Evolutionary conservation across 371 early-diverging fungal species (phyloP).

Genomic region (Smittium culicis): DNA sequence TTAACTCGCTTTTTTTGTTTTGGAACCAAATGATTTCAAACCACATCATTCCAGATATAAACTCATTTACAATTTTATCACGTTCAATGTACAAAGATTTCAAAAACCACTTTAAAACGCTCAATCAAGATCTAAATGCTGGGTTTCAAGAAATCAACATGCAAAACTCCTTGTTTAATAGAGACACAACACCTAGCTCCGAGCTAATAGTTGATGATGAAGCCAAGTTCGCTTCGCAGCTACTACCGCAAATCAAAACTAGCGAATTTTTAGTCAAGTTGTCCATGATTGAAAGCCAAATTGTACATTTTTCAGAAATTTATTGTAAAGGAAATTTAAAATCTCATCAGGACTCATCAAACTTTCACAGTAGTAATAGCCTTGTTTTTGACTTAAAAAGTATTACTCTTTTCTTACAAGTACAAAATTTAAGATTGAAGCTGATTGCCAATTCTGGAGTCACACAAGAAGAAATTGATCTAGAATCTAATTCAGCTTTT

Average conservation of each 20-base stretch:
- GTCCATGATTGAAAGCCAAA: neutral
- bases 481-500: neutral
- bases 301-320: neutral
- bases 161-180: too few relatives aligned
- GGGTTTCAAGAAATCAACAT: neutral
- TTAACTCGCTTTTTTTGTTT: neutral
- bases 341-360: neutral
- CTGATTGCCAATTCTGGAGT: neutral
- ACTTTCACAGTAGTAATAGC: neutral
- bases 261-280: neutral
- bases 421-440: neutral
- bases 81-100: constrained; percentile 3
- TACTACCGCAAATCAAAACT: too few relatives aligned
- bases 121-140: neutral
- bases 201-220: too few relatives aligned
- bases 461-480: neutral
- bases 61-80: constrained; percentile 7
- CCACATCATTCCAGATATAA: constrained; percentile 1
- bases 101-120: neutral
- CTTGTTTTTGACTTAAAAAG: neutral
- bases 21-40: constrained; percentile 10
- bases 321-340: neutral
- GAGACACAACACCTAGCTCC: too few relatives aligned
- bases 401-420: neutral
- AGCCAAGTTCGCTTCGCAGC: too few relatives aligned